Conservation (phyloP, 2,329 filamentous ascomycete species). For the Penicillium sp. region DNA sequence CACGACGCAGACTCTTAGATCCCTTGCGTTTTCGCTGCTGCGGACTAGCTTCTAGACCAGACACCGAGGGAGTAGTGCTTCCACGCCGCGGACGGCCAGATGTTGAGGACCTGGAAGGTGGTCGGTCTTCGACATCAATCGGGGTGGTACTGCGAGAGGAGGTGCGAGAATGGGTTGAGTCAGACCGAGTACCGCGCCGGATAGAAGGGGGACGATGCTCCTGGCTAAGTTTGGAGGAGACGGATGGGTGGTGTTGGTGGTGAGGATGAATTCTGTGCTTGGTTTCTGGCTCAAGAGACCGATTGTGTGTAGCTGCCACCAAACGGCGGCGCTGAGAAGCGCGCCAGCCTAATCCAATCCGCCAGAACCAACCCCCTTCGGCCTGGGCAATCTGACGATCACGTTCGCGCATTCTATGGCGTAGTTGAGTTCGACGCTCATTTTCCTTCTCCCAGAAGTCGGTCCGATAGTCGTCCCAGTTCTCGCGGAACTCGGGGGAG, state of each 20-base stretch:
- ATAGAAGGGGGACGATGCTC: slow-evolving; percentile 28
- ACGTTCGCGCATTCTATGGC: slow-evolving; percentile 66
- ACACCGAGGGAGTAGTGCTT: slow-evolving; percentile 32
- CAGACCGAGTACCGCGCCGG: slow-evolving; percentile 36
- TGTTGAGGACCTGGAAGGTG: slow-evolving; percentile 32
- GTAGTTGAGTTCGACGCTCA: slow-evolving; percentile 73
- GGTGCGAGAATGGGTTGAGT: slow-evolving; percentile 40
- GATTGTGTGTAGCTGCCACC: slow-evolving; percentile 28
- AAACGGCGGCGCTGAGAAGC: slow-evolving; percentile 32
- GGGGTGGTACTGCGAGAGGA: slow-evolving; percentile 45
- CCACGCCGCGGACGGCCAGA: slow-evolving; percentile 35
- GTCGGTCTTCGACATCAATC: slow-evolving; percentile 38
- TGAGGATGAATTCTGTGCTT: slow-evolving; percentile 28
- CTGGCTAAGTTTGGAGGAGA: slow-evolving; percentile 27
- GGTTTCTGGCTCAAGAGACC: slow-evolving; percentile 26
- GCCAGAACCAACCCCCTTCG: slow-evolving; percentile 77
- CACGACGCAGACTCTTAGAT: slow-evolving; percentile 29
- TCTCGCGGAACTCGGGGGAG: slow-evolving; percentile 88
- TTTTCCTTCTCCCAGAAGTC: slow-evolving; percentile 99
- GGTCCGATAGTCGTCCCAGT: slow-evolving; percentile 90
- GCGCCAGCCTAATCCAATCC: slow-evolving; percentile 62
- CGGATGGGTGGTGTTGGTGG: slow-evolving; percentile 29
- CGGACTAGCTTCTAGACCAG: slow-evolving; percentile 28
- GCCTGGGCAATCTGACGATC: slow-evolving; percentile 67
- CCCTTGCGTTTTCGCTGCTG: slow-evolving; percentile 34